Conservation (phyloP, 2,329 filamentous ascomycete genomes). For the Alternaria arborescens region DNA sequence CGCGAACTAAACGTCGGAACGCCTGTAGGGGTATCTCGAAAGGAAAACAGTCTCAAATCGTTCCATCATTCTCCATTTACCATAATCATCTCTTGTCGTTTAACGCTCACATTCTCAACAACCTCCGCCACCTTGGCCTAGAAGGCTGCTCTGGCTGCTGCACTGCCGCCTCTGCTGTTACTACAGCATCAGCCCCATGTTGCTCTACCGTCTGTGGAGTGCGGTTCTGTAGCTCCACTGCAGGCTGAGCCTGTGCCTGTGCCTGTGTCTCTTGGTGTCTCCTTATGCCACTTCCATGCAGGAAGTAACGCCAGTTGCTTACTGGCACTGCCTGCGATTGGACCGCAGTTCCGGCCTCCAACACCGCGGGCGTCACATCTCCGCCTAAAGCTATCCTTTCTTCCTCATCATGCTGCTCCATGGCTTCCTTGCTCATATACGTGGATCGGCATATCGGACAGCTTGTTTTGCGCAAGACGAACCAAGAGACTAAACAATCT, state of each 20-base stretch:
- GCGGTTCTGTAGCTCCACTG: slow-evolving; percentile 7
- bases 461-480: slow-evolving; percentile 38
- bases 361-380: not conserved
- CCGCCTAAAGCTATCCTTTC: slow-evolving; percentile 6
- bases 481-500: slow-evolving; percentile 45
- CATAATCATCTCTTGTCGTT: not conserved
- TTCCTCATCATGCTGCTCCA: slow-evolving; percentile 27
- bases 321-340: not conserved
- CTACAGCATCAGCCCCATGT: not conserved
- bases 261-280: not conserved
- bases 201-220: not conserved
- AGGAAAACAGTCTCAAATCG: not conserved
- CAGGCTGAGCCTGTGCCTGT: slow-evolving; percentile 2
- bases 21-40: slow-evolving; percentile 1
- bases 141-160: not conserved
- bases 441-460: slow-evolving; percentile 44
- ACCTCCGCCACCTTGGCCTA: not conserved
- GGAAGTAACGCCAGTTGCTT: slow-evolving; percentile 26
- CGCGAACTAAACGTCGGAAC: not conserved
- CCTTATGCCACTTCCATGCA: slow-evolving; percentile 11
- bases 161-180: not conserved
- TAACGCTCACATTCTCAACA: not conserved
- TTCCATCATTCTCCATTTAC: not conserved
- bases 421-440: slow-evolving; percentile 35
- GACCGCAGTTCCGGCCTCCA: slow-evolving; percentile 1